A percentile compares a stretch with the other conserved stretches of the same genome.
phyloP scores from a whole-genome alignment of 2,329 filamentous ascomycete genomes.

The Myotisia sp. region DNA sequence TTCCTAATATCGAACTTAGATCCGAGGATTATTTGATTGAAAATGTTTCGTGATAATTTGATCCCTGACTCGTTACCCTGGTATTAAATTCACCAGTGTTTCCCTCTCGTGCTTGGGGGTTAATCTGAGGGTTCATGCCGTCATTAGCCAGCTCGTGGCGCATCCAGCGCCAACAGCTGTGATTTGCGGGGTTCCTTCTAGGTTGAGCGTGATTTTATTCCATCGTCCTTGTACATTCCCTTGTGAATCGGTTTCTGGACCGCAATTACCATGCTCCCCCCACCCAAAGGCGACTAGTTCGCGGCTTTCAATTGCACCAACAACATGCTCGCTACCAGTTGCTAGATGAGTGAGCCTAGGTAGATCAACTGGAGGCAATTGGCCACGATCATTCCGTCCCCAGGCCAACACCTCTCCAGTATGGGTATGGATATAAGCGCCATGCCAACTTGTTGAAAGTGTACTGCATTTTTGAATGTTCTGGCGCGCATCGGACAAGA shows the following conservation, averaged over 20 bases:
- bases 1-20: conserved; percentile 15
- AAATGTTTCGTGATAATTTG: not conserved
- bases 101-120: not conserved
- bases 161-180: conserved; percentile 65
- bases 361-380: conserved; percentile 52
- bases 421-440: conserved; percentile 53
- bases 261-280: conserved; percentile 97
- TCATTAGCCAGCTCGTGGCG: conserved; percentile 66
- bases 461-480: conserved; percentile 47
- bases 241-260: conserved; percentile 45
- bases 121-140: not conserved
- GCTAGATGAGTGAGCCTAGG: conserved; percentile 43
- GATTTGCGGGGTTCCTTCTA: conserved; percentile 40
- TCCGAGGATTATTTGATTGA: conserved; percentile 32
- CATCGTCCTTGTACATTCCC: conserved; percentile 56
- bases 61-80: not conserved
- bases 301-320: conserved; percentile 52
- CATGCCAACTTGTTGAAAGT: conserved; percentile 69
- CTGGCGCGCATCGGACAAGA: conserved; percentile 44
- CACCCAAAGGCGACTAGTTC: conserved; percentile 80
- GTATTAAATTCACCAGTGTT: not conserved
- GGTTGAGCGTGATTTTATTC: conserved; percentile 51
- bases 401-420: conserved; percentile 53
- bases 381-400: conserved; percentile 76
- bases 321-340: conserved; percentile 77